A percentile compares a stretch with the other conserved stretches of the same genome.
Evolutionary conservation across 164 flowering plant genomes (phyloP).

Genomic region (Chimonanthus salicifolius): DNA sequence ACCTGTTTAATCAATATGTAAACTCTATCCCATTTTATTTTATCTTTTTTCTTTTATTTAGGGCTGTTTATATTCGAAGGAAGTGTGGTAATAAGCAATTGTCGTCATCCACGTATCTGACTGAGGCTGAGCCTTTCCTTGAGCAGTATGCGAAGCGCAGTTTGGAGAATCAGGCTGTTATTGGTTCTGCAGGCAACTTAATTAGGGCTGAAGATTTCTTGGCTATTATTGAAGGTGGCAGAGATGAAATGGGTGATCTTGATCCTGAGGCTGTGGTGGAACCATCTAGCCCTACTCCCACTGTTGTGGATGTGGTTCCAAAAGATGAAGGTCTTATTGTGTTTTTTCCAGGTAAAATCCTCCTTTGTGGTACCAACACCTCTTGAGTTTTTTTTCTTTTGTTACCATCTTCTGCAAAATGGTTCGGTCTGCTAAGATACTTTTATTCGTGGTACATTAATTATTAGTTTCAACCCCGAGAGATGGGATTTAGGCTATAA

Average conservation of each 20-base stretch:
- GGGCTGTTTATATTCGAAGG: conserved; percentile 78
- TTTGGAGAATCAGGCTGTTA: conserved; percentile 62
- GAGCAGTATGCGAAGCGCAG: conserved; percentile 91
- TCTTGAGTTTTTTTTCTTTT: background rate
- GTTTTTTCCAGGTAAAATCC: conserved; percentile 77
- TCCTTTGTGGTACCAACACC: background rate
- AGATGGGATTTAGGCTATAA: no score
- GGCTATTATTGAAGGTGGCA: conserved; percentile 68
- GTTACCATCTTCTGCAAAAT: no score
- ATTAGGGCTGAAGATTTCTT: conserved; percentile 80
- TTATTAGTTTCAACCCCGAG: no score
- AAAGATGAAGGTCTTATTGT: conserved; percentile 78
- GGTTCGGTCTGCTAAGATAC: no score
- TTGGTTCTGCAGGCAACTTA: conserved; percentile 87
- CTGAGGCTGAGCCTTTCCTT: conserved; percentile 93
- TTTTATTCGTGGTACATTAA: no score
- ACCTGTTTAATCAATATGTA: background rate
- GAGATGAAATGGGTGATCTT: conserved; percentile 91
- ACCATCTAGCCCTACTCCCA: conserved; percentile 39
- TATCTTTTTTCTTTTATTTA: conserved; percentile 13
- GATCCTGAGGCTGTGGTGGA: conserved; percentile 33
- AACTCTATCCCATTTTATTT: background rate
- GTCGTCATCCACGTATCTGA: conserved; percentile 68
- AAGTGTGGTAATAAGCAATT: conserved; percentile 68
- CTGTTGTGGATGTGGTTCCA: conserved; percentile 45